Conservation (phyloP, 2,329 filamentous ascomycete species). For the Trichoderma sp. region DNA sequence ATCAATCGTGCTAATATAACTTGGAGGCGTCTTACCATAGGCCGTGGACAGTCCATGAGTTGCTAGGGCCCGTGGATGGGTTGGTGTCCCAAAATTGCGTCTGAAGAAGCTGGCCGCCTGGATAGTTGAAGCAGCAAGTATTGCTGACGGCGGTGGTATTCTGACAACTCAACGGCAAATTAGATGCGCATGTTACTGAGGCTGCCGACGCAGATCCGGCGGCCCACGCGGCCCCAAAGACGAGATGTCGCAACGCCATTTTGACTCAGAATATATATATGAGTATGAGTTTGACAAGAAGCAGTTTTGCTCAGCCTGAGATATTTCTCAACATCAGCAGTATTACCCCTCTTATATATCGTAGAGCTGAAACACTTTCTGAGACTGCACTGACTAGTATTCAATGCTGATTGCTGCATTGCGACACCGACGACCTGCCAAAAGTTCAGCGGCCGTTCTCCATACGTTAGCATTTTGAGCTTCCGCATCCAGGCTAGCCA, state of each 20-base stretch:
- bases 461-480: neutral
- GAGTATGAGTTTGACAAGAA: neutral
- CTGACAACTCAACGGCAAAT: constrained; percentile 57
- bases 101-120: constrained; percentile 66
- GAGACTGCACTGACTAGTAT: neutral
- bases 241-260: neutral
- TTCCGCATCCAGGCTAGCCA: constrained; percentile 2
- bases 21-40: constrained; percentile 48
- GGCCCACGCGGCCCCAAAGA: neutral
- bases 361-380: neutral
- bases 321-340: neutral
- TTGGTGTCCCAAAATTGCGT: constrained; percentile 76
- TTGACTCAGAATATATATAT: neutral
- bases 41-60: constrained; percentile 74
- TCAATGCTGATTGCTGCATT: neutral
- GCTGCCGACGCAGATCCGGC: neutral
- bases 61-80: constrained; percentile 58
- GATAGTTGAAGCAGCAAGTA: constrained; percentile 68
- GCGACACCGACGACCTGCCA: neutral
- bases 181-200: neutral
- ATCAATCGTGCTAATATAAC: neutral
- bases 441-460: neutral
- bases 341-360: neutral
- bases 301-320: neutral
- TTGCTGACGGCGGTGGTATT: constrained; percentile 58